Percentiles rank a stretch among this genome's conserved stretches.
phyloP scores from a whole-genome alignment of 257 asterid genomes.

The Primulina huaijiensis region DNA sequence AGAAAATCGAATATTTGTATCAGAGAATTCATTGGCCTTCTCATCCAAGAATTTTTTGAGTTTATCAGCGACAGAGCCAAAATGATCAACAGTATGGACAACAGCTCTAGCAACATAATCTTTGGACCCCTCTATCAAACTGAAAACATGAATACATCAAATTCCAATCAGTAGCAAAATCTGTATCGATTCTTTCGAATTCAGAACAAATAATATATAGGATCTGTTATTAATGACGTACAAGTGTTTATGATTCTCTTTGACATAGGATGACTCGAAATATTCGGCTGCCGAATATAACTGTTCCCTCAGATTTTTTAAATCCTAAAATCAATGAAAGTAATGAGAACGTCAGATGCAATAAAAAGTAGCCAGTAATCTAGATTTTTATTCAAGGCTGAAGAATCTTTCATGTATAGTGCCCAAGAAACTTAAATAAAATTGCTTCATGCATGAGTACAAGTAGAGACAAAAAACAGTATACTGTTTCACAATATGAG shows the following conservation, averaged over 20 bases:
- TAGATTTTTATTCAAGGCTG: not conserved
- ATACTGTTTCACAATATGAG: no score
- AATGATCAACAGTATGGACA: slow-evolving; percentile 75
- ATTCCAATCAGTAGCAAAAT: not conserved
- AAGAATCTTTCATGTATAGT: no score
- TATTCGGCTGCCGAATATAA: slow-evolving; percentile 74
- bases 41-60: slow-evolving; percentile 58
- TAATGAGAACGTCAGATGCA: not conserved
- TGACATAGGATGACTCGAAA: slow-evolving; percentile 55
- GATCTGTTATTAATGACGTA: slow-evolving; percentile 23
- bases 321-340: slow-evolving; percentile 37
- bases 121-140: slow-evolving; percentile 60
- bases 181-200: not conserved
- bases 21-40: slow-evolving; percentile 44
- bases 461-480: no score
- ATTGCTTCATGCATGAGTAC: no score
- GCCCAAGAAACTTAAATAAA: no score
- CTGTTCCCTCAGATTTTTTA: slow-evolving; percentile 52
- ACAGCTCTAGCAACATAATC: slow-evolving; percentile 63
- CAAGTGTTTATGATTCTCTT: slow-evolving; percentile 52
- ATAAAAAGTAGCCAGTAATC: not conserved
- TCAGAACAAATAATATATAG: not conserved
- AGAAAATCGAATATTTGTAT: slow-evolving; percentile 40
- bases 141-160: slow-evolving; percentile 15
- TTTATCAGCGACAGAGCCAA: slow-evolving; percentile 72